Percentiles rank a stretch among this genome's conserved stretches.
phyloP scores from a whole-genome alignment of 2,329 filamentous ascomycete genomes.

The Aureobasidium sp. region DNA sequence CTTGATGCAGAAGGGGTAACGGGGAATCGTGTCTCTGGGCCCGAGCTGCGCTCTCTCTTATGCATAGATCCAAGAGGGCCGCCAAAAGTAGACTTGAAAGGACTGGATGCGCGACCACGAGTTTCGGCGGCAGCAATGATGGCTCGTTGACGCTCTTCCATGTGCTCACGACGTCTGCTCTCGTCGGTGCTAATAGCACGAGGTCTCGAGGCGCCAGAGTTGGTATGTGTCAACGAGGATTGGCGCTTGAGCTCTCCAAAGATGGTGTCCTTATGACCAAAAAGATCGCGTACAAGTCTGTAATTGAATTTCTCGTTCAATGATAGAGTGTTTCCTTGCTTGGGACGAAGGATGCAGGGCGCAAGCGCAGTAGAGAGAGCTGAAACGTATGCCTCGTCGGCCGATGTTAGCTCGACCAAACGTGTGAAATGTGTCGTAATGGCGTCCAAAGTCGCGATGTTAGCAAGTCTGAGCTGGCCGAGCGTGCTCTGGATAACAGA shows the following conservation, averaged over 20 bases:
- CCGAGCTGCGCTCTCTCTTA: constrained; percentile 70
- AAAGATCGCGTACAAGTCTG: constrained; percentile 82
- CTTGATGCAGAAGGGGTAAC: constrained; percentile 53
- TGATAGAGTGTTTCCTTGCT: constrained; percentile 78
- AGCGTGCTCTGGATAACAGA: constrained; percentile 92
- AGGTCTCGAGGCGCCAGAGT: constrained; percentile 51
- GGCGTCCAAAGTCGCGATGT: constrained; percentile 97
- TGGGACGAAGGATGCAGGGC: constrained; percentile 80
- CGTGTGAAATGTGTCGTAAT: constrained; percentile 98
- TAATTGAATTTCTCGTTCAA: constrained; percentile 93
- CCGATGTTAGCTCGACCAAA: constrained; percentile 91
- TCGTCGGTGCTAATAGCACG: constrained; percentile 92
- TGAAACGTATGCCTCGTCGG: constrained; percentile 76
- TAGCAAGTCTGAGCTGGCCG: constrained; percentile 86
- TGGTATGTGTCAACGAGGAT: constrained; percentile 59
- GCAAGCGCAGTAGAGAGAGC: constrained; percentile 67
- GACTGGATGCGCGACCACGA: constrained; percentile 42
- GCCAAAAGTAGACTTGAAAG: constrained; percentile 11
- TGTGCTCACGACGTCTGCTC: constrained; percentile 84
- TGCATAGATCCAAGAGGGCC: constrained; percentile 36
- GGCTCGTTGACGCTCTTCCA: constrained; percentile 85
- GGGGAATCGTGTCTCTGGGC: constrained; percentile 65
- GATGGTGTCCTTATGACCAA: constrained; percentile 88
- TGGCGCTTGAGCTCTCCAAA: constrained; percentile 94
- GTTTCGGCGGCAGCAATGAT: constrained; percentile 46